Conservation (phyloP, 2,329 filamentous ascomycete genomes). For the Pseudogymnoascus sp. region DNA sequence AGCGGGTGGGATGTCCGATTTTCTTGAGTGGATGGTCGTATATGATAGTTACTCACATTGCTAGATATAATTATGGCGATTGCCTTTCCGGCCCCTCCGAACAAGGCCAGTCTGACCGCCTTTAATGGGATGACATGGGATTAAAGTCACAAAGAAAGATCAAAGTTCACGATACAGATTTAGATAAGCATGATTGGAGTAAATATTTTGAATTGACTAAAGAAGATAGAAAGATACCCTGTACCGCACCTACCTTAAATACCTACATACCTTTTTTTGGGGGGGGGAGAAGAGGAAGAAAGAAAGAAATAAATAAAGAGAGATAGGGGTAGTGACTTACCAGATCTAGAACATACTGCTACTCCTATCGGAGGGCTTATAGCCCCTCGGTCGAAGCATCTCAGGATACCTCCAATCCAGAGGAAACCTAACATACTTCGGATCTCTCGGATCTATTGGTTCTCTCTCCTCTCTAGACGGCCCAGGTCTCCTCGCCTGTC, state of each 20-base stretch:
- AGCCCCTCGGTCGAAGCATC: neutral
- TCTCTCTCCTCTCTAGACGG: no score
- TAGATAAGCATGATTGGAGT: neutral
- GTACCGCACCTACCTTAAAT: neutral
- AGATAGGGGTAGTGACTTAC: neutral
- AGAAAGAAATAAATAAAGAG: neutral
- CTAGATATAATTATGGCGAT: neutral
- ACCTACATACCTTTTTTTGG: neutral
- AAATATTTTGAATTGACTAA: constrained; percentile 4
- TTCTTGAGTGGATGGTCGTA: neutral
- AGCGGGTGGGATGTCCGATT: neutral
- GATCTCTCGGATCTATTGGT: no score
- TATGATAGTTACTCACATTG: neutral
- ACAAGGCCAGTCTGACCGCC: no score
- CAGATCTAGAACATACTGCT: neutral
- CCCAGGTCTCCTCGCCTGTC: neutral
- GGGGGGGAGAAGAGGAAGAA: neutral
- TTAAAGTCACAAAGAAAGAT: neutral
- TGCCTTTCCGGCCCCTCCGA: no score
- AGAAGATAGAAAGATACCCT: neutral
- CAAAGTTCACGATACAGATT: neutral
- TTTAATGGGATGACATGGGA: neutral
- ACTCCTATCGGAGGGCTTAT: neutral
- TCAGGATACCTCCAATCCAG: no score
- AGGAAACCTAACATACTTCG: no score